Evolutionary conservation across 768 basidiomycete species (phyloP).

Genomic region (Cystofilobasidium ferigula): DNA sequence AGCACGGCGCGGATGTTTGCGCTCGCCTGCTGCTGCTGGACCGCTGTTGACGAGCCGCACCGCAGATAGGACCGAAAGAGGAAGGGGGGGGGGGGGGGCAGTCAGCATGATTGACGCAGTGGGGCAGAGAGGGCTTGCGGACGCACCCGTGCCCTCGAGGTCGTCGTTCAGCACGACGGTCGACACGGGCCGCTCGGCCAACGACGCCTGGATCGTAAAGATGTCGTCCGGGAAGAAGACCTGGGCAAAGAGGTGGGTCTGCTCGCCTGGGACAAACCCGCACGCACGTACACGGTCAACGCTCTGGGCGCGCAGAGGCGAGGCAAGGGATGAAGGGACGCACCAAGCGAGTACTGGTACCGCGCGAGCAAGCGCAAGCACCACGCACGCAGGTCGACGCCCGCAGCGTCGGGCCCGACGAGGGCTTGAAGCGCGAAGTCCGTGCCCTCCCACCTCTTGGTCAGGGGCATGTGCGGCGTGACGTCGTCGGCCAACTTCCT

Average conservation of each 20-base stretch:
- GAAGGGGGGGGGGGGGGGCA: neutral
- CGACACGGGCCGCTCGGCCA: neutral
- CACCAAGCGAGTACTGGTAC: conserved; percentile 9
- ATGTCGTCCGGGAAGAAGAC: conserved; percentile 12
- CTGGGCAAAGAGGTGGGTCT: conserved; percentile 2
- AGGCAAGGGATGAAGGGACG: neutral
- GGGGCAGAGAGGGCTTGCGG: neutral
- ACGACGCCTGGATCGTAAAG: neutral
- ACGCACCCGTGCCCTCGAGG: conserved; percentile 2
- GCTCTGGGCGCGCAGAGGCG: neutral
- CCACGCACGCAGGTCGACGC: neutral
- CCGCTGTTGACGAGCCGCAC: no score
- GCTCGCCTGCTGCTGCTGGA: neutral
- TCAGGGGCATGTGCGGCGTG: conserved; percentile 6
- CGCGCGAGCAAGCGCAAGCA: conserved; percentile 11
- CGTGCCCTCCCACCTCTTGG: neutral
- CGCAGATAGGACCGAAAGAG: neutral
- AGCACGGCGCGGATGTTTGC: neutral
- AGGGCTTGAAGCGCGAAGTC: conserved; percentile 2
- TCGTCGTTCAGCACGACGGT: conserved; percentile 20
- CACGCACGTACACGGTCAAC: neutral
- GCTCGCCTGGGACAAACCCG: neutral
- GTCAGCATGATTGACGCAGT: neutral
- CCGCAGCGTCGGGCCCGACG: neutral
- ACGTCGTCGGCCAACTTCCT: no score